Evolutionary conservation across 208 protist genomes (phyloP).

Genomic region (Porcisia hertigi): DNA sequence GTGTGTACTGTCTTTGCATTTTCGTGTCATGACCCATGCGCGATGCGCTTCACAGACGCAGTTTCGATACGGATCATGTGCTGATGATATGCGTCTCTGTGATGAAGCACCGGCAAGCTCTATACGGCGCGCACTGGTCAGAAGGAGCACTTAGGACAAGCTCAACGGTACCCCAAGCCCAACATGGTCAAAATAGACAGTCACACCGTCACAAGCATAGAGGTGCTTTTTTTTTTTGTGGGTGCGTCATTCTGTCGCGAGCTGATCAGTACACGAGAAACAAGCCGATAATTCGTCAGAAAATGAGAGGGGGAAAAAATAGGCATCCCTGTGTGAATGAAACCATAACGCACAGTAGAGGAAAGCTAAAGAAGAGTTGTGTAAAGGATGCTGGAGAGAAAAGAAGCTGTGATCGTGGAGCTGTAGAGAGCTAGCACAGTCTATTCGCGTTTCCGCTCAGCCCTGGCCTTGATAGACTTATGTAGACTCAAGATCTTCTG

Average conservation of each 20-base stretch:
- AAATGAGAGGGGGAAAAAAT: neutral
- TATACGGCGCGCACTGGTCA: neutral
- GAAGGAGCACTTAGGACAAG: neutral
- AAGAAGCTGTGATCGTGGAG: neutral
- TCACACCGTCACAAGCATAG: neutral
- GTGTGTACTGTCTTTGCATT: neutral
- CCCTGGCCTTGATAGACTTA: slow-evolving; percentile 48
- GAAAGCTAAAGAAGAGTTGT: neutral
- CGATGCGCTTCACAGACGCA: neutral
- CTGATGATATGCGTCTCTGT: neutral
- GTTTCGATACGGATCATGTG: neutral
- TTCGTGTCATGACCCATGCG: neutral
- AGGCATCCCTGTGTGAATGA: neutral
- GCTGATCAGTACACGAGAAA: neutral
- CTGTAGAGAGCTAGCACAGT: neutral
- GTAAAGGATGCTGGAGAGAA: neutral
- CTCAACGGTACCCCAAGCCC: neutral
- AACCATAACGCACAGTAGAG: neutral
- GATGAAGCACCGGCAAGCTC: neutral
- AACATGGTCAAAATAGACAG: neutral
- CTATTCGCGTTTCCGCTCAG: slow-evolving; percentile 34
- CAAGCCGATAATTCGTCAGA: neutral
- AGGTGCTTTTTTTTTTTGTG: neutral
- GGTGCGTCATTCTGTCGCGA: neutral
- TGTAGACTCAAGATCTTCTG: slow-evolving; percentile 39